Base-by-base conservation (phyloP, 805 yeast genomes). In the Danielia oregonensis region DNA sequence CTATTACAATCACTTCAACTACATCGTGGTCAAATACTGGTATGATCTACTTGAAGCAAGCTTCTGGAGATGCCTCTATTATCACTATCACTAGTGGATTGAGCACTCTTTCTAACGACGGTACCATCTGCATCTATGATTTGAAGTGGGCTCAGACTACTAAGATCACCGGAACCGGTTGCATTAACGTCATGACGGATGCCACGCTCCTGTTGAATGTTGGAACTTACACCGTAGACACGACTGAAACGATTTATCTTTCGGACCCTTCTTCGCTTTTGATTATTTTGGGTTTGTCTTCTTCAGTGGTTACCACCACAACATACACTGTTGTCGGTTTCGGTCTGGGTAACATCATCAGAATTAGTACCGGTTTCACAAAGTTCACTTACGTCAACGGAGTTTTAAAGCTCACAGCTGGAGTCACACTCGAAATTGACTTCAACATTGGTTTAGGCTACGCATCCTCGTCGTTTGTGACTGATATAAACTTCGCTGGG, bases 111-210 rank as follows among this genome's bases (percentile, higher is more conserved):
- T 6, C 16, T 3, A 30, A 30, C 33, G 13, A 12, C 10, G 39
- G 39, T 21, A 12, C 35, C 12, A 30, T 35, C 14, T 35, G 38
- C 24, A 9, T 35, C 30, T 17, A 25, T 24, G 25, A 35, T 17
- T 10, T 11, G 4, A 5, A 25, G 13, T 35, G 17, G 17, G 11
- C 17, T 8, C 38, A 35, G 28, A 26, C 26, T 2, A 17, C 30
- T 9, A 8, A 22, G 11, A 29, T 29, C 19, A 13, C 22, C n/a
- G 38, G 38, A 5, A 3, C 14, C 13, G 38, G 38, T 8, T 35
- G 38, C 22, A 24, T 35, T 12, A 12, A 17, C 6, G 35, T 32
- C 9, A 30, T 29, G 2, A 27, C 10, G 6, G 23, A 28, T 16
- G 31, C 35, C 19, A 29, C 17, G 26, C 27, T 37, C 6, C 22